Percentiles rank a stretch among this genome's conserved stretches.
These are phyloP conservation scores for Malus fusca DNA, from an alignment of 306 rosid genomes.

Conservation along the genomic window DNA sequence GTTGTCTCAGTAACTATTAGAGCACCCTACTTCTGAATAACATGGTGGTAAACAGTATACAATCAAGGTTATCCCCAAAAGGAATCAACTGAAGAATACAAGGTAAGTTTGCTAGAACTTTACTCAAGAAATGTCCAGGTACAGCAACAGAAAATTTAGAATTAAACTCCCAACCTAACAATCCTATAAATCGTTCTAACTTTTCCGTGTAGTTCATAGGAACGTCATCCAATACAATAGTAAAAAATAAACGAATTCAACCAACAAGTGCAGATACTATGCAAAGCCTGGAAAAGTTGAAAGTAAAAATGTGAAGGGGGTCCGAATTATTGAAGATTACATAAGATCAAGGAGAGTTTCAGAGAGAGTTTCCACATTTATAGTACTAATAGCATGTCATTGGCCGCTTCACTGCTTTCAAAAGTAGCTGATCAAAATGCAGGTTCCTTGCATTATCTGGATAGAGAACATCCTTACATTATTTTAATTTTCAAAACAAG, in stretches of 20 bases:
- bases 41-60: not conserved
- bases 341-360: not conserved
- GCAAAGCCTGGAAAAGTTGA: not conserved
- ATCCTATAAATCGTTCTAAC: not conserved
- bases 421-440: not conserved
- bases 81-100: not conserved
- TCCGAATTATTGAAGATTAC: not conserved
- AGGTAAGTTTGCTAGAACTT: not conserved
- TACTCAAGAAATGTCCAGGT: not conserved
- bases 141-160: not conserved
- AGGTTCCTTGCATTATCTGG: not conserved
- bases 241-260: not conserved
- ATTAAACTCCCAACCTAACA: not conserved
- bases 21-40: not conserved
- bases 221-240: not conserved
- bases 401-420: not conserved
- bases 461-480: not conserved
- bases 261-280: not conserved
- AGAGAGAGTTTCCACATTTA: not conserved
- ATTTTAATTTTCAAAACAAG: slow-evolving; percentile 1
- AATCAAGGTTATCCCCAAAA: not conserved
- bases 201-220: not conserved
- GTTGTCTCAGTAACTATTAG: slow-evolving; percentile 14
- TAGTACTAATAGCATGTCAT: not conserved
- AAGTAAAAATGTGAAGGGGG: not conserved